phyloP scores from a whole-genome alignment of 2,329 filamentous ascomycete genomes.

The Phaeoacremonium minimum region DNA sequence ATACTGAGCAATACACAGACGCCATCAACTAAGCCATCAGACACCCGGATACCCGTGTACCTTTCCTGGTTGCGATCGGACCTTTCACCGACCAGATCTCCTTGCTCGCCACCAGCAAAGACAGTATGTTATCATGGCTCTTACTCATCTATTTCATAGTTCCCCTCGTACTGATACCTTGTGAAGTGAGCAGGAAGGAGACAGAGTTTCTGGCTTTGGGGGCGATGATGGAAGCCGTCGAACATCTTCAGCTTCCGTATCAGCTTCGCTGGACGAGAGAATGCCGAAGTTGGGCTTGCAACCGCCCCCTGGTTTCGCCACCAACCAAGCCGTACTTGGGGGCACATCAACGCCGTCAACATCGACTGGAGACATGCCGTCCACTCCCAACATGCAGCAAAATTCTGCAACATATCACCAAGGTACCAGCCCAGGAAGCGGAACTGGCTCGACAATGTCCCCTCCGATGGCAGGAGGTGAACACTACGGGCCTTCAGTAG shows the following conservation, averaged over 20 bases:
- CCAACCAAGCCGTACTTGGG: conserved; percentile 4
- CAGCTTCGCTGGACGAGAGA: conserved; percentile 15
- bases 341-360: conserved; percentile 11
- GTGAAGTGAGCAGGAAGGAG: conserved; percentile 40
- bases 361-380: conserved; percentile 15
- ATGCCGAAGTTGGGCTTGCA: conserved; percentile 4
- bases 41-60: conserved; percentile 47
- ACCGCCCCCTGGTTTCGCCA: conserved; percentile 9
- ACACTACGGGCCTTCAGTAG: conserved; percentile 2
- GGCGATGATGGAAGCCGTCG: conserved; percentile 19
- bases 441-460: conserved; percentile 4
- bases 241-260: conserved; percentile 15
- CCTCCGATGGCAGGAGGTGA: conserved; percentile 4
- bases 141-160: conserved; percentile 1
- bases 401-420: conserved; percentile 13
- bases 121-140: conserved; percentile 34
- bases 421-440: conserved; percentile 3
- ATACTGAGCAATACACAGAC: conserved; percentile 33
- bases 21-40: conserved; percentile 57
- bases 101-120: conserved; percentile 51
- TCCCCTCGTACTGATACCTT: conserved; percentile 8
- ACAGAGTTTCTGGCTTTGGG: conserved; percentile 25
- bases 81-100: conserved; percentile 56
- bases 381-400: conserved; percentile 13
- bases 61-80: conserved; percentile 49